Conservation (phyloP, 371 early-diverging fungal genomes). For the Actinomucor elegans region DNA sequence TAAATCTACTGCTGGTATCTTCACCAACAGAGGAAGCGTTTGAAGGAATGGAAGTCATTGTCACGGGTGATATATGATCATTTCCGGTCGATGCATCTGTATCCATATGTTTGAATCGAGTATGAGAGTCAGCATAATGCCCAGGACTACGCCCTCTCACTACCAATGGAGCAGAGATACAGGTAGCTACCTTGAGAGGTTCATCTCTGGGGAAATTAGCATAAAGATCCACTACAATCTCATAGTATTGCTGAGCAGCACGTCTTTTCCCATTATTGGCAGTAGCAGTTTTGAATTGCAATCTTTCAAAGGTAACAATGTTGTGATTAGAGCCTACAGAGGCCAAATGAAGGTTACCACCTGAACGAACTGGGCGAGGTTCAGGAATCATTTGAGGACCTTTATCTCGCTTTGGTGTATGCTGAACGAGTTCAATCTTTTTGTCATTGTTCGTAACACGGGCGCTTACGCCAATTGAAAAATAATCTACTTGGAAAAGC, state of each 20-base stretch:
- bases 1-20: neutral
- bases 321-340: slow-evolving; percentile 37
- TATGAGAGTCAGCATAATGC: slow-evolving; percentile 69
- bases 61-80: slow-evolving; percentile 26
- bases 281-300: slow-evolving; percentile 93
- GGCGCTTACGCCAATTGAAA: slow-evolving; percentile 67
- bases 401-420: slow-evolving; percentile 89
- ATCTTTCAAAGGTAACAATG: slow-evolving; percentile 76
- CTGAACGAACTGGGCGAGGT: slow-evolving; percentile 55
- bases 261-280: slow-evolving; percentile 84
- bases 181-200: slow-evolving; percentile 56
- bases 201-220: slow-evolving; percentile 53
- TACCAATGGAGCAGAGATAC: slow-evolving; percentile 71
- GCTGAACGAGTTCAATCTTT: slow-evolving; percentile 79
- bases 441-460: slow-evolving; percentile 49
- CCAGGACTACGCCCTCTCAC: slow-evolving; percentile 89
- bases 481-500: slow-evolving; percentile 33
- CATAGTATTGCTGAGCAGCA: slow-evolving; percentile 85
- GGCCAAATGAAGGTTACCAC: slow-evolving; percentile 44
- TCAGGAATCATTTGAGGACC: slow-evolving; percentile 78
- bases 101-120: slow-evolving; percentile 32
- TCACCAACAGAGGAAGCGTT: slow-evolving; percentile 7
- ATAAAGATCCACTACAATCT: slow-evolving; percentile 61
- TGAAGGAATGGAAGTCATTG: slow-evolving; percentile 20
- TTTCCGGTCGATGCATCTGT: slow-evolving; percentile 13